Evolutionary conservation across 2,329 filamentous ascomycete genomes (phyloP), one percentile per base, ranked within the genome.

Genomic region (Neonectria magnoliae): DNA sequence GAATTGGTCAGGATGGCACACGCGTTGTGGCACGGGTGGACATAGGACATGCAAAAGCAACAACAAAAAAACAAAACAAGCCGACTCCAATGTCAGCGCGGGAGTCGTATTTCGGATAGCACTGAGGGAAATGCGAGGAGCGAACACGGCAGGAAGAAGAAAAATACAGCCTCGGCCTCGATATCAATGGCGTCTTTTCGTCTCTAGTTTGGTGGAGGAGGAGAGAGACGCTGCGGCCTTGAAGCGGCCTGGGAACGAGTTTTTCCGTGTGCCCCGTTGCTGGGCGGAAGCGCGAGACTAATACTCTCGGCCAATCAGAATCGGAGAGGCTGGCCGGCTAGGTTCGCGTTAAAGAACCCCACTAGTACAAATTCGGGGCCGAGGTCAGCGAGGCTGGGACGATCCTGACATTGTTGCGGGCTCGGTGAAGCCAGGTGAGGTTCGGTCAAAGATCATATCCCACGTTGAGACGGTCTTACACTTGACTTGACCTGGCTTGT

Each of bases 1-100:
- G 65, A 69, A 70, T 69, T 71, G 67, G 68, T 69, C 67, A 67
- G 62, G 53, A 64, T 58, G 50, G 53, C 60, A 68, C 70, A 62
- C 57, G 70, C 68, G 68, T 67, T 61, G 50, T 45, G 66, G 58
- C 56, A 57, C 57, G 48, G 56, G 27, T 48, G 60, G 60, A 62
- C 57, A 60, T 62, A 56, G 51, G 38, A 50, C 54, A 62, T 60
- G 52, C 62, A 64, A 60, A 65, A 65, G 62, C 44, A 60, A 62
- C 55, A 64, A 62, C 42, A 60, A 61, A 59, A 61, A 56, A 65
- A 66, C 36, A 57, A 57, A 60, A 55, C 45, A 50, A 44, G 27
- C 7, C 27, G 20, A 22, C 27, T 33, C 11, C 3, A 31, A 36
- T 42, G 20, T 41, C 29, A 47, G 47, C 13, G 25, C 38, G 36